Percentiles rank a stretch among this genome's conserved stretches.
Conservation (phyloP, 306 rosid genomes). For the Quercus aquifolioides region DNA sequence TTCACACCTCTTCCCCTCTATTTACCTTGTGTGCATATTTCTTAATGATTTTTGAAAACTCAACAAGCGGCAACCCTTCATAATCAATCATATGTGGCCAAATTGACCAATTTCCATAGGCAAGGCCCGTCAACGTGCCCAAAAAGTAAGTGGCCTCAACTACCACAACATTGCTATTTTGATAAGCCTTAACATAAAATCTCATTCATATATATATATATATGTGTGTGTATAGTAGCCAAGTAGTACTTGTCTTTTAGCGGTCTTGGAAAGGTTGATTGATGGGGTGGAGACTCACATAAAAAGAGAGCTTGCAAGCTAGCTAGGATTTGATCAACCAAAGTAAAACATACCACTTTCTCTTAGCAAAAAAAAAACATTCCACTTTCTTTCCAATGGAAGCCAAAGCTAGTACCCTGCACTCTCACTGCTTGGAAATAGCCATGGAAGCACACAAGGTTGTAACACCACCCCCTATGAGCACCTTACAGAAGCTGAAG, state of each 20-base stretch:
- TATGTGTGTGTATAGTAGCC: background rate
- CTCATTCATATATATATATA: no score
- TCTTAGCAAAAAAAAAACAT: no score
- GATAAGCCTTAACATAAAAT: background rate
- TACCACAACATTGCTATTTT: background rate
- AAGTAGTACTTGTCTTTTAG: slow-evolving; percentile 17
- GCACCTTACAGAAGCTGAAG: slow-evolving; percentile 48
- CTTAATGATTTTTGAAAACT: background rate
- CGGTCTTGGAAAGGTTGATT: slow-evolving; percentile 24
- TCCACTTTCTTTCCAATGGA: slow-evolving; percentile 3
- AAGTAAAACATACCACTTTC: background rate
- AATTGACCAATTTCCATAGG: background rate
- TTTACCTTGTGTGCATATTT: background rate
- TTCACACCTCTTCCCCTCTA: background rate
- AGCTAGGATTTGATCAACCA: slow-evolving; percentile 7
- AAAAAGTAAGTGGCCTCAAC: background rate
- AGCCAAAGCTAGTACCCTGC: slow-evolving; percentile 8
- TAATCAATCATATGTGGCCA: background rate
- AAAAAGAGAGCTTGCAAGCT: background rate
- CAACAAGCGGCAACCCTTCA: background rate
- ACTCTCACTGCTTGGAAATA: slow-evolving; percentile 50
- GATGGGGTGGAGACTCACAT: slow-evolving; percentile 22
- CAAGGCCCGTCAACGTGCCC: background rate
- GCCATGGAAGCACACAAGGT: slow-evolving; percentile 66
- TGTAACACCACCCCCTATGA: slow-evolving; percentile 63